Evolutionary conservation across 1,284 basidiomycete species (phyloP), one percentile per base, ranked within the genome.

Genomic region (Sporisorium iseilematis-ciliati): DNA sequence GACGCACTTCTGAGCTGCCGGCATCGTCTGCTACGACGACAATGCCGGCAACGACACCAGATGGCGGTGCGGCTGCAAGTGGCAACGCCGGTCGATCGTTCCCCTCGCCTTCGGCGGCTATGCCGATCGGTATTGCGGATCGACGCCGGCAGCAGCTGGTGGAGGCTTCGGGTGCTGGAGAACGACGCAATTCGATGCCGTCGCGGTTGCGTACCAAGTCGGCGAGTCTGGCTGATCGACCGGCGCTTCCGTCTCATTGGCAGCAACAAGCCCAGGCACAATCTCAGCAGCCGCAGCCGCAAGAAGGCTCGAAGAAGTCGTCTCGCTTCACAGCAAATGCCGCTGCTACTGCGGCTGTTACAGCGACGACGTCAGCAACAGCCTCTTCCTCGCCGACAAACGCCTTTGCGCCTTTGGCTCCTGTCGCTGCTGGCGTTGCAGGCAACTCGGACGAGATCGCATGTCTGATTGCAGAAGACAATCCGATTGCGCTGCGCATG

Each of bases 391-490:
- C 72, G 35, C 67, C 72, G 2, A 70, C 57, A n/a, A 43, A 69
- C 48, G 46, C 57, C 3, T 41, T 65, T 5, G 38, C 56, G 18
- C 45, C 65, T 26, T 29, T 53, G 25, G 33, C 58, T 38, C 20
- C 66, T 33, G 45, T 50, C 7, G 14, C 49, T 20, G 53, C 70
- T 16, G 52, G 21, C 2, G 21, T 35, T 6, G 65, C 74, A 10
- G 62, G 78, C 29, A 75, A 42, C 29, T 49, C 65, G 33, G 53
- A 82, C 35, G 82, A 91, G 20, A 91, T 98, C 57, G 95, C 93
- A 21, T 95, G 94, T 80, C 87, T 99, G 38, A 89, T 99, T 50
- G 97, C 95, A 0, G 97, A 99, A 85, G 95, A 98, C 83, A 99
- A 99, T 83, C 96, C 96, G 0, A 97, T 82, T 41, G 76, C 77